Conservation (phyloP, 352 stramenopile species). For the Pseudoperonospora humuli region DNA sequence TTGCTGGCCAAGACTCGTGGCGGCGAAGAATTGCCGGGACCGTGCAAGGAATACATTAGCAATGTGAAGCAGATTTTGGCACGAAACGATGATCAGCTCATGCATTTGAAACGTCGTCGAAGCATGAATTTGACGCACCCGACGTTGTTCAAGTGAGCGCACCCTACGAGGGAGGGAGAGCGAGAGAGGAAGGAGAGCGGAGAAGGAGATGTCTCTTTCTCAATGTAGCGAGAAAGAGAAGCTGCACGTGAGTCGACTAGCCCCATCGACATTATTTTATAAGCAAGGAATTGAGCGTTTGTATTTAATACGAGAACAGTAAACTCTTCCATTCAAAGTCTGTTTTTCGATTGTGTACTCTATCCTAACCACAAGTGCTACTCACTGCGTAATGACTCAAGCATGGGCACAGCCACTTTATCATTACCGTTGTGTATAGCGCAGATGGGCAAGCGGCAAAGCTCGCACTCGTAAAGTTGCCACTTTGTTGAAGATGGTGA, state of each 20-base stretch:
- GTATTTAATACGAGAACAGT: slow-evolving; percentile 33
- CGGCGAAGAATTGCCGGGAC: slow-evolving; percentile 45
- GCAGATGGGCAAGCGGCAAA: slow-evolving; percentile 37
- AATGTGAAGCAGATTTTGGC: slow-evolving; percentile 82
- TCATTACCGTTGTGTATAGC: slow-evolving; percentile 11
- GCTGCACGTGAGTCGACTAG: slow-evolving; percentile 11
- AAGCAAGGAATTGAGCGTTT: slow-evolving; percentile 22
- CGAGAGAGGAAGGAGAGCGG: neutral
- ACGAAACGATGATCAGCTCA: slow-evolving; percentile 44
- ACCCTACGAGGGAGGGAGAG: neutral
- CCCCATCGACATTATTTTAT: slow-evolving; percentile 29
- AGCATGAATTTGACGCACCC: slow-evolving; percentile 56
- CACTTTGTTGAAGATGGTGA: slow-evolving; percentile 10
- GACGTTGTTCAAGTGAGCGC: slow-evolving; percentile 36
- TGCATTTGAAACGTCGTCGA: slow-evolving; percentile 44
- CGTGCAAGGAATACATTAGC: slow-evolving; percentile 80
- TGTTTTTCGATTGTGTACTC: no score
- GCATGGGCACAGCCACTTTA: slow-evolving; percentile 25
- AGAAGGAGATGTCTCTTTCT: neutral
- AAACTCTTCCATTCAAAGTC: slow-evolving; percentile 8
- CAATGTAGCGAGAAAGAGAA: slow-evolving; percentile 1
- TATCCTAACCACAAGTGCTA: no score
- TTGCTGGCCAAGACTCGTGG: slow-evolving; percentile 57
- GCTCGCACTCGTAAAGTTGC: slow-evolving; percentile 34
- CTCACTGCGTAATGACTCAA: no score